Base-by-base conservation (phyloP, 129 eudicot species). In the Centella asiatica region DNA sequence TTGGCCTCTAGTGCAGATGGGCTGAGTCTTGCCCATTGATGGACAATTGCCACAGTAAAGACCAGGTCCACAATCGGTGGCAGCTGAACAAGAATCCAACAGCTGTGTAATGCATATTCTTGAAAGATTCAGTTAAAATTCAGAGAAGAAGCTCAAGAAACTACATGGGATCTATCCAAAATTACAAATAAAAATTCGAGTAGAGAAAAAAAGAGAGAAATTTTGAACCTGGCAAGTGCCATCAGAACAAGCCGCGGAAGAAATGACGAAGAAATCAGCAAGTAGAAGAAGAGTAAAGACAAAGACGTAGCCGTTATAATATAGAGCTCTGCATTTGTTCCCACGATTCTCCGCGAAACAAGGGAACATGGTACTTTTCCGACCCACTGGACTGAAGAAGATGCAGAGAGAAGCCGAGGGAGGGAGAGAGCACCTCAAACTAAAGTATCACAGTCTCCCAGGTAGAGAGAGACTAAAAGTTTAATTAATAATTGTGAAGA, bases 41-140 rank as follows among this genome's bases (percentile, higher is more conserved):
- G 96, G 92, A 74, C 99, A 93, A 61, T 84, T 93, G 46, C 99
- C 99, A 76, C 99, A 93, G 73, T 87, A 93, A 28, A 93, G 70
- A 49, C 95, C 90, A 65, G 74, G 62, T 10, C 80, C 88, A 78
- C 99, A 93, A 60, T 93, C 96, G 34, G 82, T 85, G 13, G 95
- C 76, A 12, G 89, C 73, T 24, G 95, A 69, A 76, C 96, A 93
- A 4, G 96, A 74, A 40, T 93, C 89, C n/a, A 85, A 72, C 23
- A 93, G 59, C 99, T 93, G 99, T 65, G 26, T 17, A 57, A 54
- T 64, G 15, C 45, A 33, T 33, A 34, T 58, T 58, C 46, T 57
- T 20, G 46, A 57, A 20, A 57, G 63, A 58, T 34, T 58, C 31
- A 58, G 63, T 22, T 20, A n/a, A 34, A 33, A 20, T 20, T 58